phyloP scores from a whole-genome alignment of 2,329 filamentous ascomycete genomes.

The Alternaria ethzedia region DNA sequence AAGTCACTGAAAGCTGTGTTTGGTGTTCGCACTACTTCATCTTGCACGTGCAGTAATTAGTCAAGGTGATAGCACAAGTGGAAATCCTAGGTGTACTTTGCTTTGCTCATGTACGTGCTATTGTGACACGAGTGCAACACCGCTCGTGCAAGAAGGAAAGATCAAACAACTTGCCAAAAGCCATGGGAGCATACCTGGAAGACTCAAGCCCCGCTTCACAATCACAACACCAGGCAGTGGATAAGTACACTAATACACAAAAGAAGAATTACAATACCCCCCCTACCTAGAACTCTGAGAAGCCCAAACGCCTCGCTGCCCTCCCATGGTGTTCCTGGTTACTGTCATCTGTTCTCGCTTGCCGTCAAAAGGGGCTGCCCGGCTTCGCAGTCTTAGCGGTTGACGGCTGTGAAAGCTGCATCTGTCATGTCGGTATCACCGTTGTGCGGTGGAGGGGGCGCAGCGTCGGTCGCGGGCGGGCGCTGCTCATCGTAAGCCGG shows the following conservation, averaged over 20 bases:
- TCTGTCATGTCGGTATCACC: constrained; percentile 53
- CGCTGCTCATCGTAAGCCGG: constrained; percentile 42
- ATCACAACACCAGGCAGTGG: background rate
- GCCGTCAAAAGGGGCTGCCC: background rate
- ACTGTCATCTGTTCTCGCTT: background rate
- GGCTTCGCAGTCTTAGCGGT: constrained; percentile 33
- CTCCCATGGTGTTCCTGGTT: background rate
- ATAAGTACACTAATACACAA: constrained; percentile 5
- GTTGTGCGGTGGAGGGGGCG: constrained; percentile 34
- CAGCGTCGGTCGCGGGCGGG: constrained; percentile 19
- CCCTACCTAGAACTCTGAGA: background rate
- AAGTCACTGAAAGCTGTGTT: background rate
- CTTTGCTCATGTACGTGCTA: background rate
- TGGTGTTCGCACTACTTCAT: background rate
- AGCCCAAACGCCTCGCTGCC: constrained; percentile 14
- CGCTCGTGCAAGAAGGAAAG: background rate
- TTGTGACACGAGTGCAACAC: background rate
- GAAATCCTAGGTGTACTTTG: background rate
- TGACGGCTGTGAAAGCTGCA: constrained; percentile 47
- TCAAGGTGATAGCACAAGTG: background rate
- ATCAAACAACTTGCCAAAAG: background rate
- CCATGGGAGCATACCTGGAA: background rate
- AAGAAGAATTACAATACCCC: background rate
- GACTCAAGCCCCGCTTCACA: background rate
- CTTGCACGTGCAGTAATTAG: background rate